Evolutionary conservation across 176 grass and related monocot genomes (phyloP), one percentile per base, ranked within the genome.

Genomic region (Oryza rufipogon): DNA sequence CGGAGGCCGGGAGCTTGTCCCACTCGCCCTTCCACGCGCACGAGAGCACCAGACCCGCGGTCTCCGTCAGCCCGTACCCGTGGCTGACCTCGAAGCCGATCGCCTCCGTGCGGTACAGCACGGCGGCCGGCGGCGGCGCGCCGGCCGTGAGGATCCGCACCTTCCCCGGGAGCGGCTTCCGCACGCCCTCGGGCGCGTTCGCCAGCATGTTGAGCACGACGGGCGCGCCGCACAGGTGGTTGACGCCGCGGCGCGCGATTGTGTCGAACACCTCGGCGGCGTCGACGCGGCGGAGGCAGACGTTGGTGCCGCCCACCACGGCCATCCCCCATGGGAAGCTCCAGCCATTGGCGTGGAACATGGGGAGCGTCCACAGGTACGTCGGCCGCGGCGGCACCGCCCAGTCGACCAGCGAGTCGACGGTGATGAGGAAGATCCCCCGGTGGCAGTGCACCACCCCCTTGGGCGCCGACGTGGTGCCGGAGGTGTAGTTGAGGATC

Each of bases 301-400:
- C 65, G 41, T 93, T 98, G 71, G 92, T 93, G 64, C 92, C 95
- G 45, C 92, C 95, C 3, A 88, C 79, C n/a, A 20, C 87, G 19
- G 95, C 89, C 86, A 98, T 76, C 12, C 95, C 92, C 95, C 95
- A 98, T 0, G 95, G 87, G 68, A 88, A 98, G 80, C 87, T 91
- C 95, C 95, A 98, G 0, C 95, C 95, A 22, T 98, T 98, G 82
- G 80, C 91, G 87, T 98, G 95, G 79, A 95, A 98, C 92, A 98
- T 91, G 48, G 91, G 92, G 49, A 98, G 85, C 44, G 92, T 98
- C 95, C 95, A 98, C 45, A 98, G 80, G 72, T 90, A 98, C 54
- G 81, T 88, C 38, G 95, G 95, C 36, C 56, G 81, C 78, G 4
- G 54, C 45, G 89, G 91, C 30, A 95, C 48, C 8, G 82, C 32